phyloP scores from a whole-genome alignment of 305 asterid species.

The Stenogyne calaminthoides region DNA sequence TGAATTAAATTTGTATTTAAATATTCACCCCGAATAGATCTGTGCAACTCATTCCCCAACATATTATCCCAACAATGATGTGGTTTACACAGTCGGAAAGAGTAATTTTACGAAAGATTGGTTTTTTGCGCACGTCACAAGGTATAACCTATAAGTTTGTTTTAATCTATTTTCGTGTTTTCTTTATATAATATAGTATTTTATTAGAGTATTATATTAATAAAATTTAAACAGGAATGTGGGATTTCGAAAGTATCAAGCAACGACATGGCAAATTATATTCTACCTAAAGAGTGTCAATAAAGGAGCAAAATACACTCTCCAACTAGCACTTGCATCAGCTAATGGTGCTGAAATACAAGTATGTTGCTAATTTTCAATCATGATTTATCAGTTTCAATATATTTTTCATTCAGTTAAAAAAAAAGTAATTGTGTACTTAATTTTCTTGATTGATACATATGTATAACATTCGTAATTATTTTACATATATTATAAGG shows the following conservation, averaged over 20 bases:
- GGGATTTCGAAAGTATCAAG: slow-evolving; percentile 21
- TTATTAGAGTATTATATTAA: too few relatives aligned
- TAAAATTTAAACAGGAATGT: slow-evolving; percentile 31
- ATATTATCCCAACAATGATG: slow-evolving; percentile 43
- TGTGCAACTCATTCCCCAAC: too few relatives aligned
- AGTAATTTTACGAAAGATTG: slow-evolving; percentile 49
- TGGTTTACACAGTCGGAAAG: slow-evolving; percentile 45
- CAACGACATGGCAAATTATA: slow-evolving; percentile 54
- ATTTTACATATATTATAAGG: slow-evolving; percentile 30
- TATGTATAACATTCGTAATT: not conserved
- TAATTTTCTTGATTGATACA: not conserved
- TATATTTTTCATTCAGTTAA: not conserved
- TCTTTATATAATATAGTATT: not conserved
- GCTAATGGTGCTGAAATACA: slow-evolving; percentile 48
- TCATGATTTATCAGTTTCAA: not conserved
- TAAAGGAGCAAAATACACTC: slow-evolving; percentile 45
- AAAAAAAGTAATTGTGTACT: not conserved
- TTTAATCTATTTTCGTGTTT: not conserved
- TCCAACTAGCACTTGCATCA: slow-evolving; percentile 64
- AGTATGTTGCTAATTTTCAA: slow-evolving; percentile 27
- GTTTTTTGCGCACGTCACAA: slow-evolving; percentile 61
- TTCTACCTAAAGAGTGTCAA: slow-evolving; percentile 36
- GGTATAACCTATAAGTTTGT: slow-evolving; percentile 28
- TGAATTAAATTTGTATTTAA: too few relatives aligned
- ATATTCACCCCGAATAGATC: too few relatives aligned